phyloP scores from a whole-genome alignment of 768 basidiomycete genomes.

The Cystobasidium tubakii region DNA sequence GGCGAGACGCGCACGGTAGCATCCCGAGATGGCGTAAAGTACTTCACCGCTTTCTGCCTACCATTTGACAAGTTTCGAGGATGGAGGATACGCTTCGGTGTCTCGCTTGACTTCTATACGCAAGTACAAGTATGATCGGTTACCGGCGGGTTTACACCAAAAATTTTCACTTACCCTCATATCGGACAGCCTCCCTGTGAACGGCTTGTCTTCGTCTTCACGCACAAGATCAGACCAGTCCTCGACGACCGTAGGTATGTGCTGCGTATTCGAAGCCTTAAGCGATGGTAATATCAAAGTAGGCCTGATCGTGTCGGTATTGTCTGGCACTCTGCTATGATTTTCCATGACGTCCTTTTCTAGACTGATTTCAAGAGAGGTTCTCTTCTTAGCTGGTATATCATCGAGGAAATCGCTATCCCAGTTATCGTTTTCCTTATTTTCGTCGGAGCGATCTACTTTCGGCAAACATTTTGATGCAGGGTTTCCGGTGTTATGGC shows the following conservation, averaged over 20 bases:
- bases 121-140: too few relatives aligned
- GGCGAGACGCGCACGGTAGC: conserved; percentile 18
- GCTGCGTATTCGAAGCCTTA: not conserved
- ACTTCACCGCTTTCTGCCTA: conserved; percentile 23
- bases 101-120: conserved; percentile 63
- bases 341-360: conserved; percentile 23
- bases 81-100: conserved; percentile 72
- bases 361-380: conserved; percentile 35
- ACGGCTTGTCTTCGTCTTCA: conserved; percentile 66
- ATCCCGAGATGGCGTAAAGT: not conserved
- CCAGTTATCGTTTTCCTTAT: conserved; percentile 93
- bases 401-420: conserved; percentile 96
- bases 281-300: not conserved
- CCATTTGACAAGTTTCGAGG: conserved; percentile 65
- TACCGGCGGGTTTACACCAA: too few relatives aligned
- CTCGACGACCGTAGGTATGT: conserved; percentile 64
- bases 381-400: conserved; percentile 77
- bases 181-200: conserved; percentile 73
- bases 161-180: conserved; percentile 60
- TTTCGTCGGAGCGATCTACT: conserved; percentile 58
- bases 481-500: too few relatives aligned
- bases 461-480: not conserved
- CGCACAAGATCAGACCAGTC: conserved; percentile 82
- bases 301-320: conserved; percentile 41
- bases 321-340: conserved; percentile 11